phyloP scores from a whole-genome alignment of 768 basidiomycete genomes.

The Suillus variegatus region DNA sequence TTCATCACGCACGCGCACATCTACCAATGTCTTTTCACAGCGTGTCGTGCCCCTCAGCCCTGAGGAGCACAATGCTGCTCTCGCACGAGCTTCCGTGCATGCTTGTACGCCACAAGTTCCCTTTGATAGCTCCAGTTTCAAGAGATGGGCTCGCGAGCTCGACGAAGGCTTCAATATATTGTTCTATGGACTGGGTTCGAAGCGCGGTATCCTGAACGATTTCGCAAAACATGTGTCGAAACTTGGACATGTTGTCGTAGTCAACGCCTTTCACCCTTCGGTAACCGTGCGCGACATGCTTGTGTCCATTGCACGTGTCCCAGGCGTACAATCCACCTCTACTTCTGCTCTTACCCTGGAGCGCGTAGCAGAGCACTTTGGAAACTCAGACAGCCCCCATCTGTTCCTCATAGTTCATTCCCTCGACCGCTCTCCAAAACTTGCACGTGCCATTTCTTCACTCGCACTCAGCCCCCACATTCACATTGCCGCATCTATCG shows the following conservation, averaged over 20 bases:
- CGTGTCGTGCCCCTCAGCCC: slow-evolving; percentile 70
- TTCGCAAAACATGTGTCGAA: slow-evolving; percentile 66
- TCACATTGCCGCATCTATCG: slow-evolving; percentile 82
- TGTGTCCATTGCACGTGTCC: slow-evolving; percentile 50
- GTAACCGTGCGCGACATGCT: slow-evolving; percentile 71
- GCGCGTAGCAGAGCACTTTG: slow-evolving; percentile 66
- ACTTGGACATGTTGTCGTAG: slow-evolving; percentile 71
- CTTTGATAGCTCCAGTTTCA: slow-evolving; percentile 39
- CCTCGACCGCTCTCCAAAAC: slow-evolving; percentile 74
- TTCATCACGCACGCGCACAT: slow-evolving; percentile 67
- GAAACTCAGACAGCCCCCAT: slow-evolving; percentile 32
- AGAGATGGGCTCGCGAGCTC: slow-evolving; percentile 70
- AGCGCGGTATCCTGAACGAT: slow-evolving; percentile 71
- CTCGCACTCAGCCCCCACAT: slow-evolving; percentile 75
- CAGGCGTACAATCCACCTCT: slow-evolving; percentile 18
- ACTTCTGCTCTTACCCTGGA: slow-evolving; percentile 49
- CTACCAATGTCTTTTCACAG: slow-evolving; percentile 76
- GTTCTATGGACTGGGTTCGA: slow-evolving; percentile 90
- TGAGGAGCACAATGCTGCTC: slow-evolving; percentile 53
- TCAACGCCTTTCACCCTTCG: slow-evolving; percentile 76
- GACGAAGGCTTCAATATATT: slow-evolving; percentile 84
- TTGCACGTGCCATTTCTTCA: slow-evolving; percentile 66
- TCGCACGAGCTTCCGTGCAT: slow-evolving; percentile 18
- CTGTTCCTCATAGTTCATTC: slow-evolving; percentile 88
- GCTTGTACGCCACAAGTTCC: slow-evolving; percentile 21